Percentiles rank a stretch among this genome's conserved stretches.
Evolutionary conservation across 1,284 basidiomycete genomes (phyloP).

Genomic region (Apiotrichum akiyoshidainum): DNA sequence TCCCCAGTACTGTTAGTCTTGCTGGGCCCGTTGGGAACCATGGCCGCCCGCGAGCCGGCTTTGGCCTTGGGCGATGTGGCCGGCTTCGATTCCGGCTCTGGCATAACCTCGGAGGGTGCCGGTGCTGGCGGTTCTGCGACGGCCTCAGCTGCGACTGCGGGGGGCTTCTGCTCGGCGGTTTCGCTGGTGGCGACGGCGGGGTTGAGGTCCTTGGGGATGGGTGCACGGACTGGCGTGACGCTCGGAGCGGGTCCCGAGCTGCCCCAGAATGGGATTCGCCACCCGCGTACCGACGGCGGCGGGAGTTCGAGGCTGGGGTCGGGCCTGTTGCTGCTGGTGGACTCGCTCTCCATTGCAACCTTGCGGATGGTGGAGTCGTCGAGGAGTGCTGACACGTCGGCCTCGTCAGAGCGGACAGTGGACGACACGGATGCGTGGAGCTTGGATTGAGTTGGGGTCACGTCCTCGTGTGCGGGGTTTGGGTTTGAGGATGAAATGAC

Average conservation of each 20-base stretch:
- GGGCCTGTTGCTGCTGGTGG: neutral
- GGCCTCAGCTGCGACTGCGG: no score
- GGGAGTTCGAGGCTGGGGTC: neutral
- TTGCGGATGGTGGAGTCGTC: neutral
- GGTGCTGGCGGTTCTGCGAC: no score
- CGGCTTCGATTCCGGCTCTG: no score
- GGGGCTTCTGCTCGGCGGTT: no score
- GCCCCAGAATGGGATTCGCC: constrained; percentile 7
- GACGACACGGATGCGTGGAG: neutral
- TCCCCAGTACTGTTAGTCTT: constrained; percentile 3
- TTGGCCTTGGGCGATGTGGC: neutral
- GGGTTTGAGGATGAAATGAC: no score
- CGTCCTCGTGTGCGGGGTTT: no score
- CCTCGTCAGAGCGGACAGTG: neutral
- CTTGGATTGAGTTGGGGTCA: neutral
- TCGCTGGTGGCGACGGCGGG: neutral
- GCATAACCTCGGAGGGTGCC: no score
- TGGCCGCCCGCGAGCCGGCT: neutral
- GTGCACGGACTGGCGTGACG: neutral
- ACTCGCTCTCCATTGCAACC: neutral
- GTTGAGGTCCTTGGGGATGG: neutral
- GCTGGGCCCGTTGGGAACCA: neutral
- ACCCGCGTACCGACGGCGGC: constrained; percentile 1
- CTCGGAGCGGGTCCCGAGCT: neutral
- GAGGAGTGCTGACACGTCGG: neutral